Percentiles rank a stretch among this genome's conserved stretches.
phyloP scores from a whole-genome alignment of 805 yeast genomes.

The Pichia ethanolica region DNA sequence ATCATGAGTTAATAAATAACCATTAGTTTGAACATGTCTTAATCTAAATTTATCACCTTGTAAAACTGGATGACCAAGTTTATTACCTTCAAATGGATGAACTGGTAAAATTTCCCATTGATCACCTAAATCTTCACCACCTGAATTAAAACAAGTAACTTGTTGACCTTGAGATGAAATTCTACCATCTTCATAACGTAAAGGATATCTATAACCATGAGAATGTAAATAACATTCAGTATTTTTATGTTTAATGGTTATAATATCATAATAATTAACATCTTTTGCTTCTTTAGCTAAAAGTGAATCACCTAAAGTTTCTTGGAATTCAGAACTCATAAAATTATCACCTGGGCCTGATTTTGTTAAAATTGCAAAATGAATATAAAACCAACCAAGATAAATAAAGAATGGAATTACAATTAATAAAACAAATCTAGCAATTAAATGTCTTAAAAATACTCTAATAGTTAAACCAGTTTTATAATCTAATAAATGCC shows the following conservation, averaged over 20 bases:
- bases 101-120: slow-evolving; percentile 83
- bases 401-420: slow-evolving; percentile 77
- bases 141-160: slow-evolving; percentile 62
- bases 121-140: slow-evolving; percentile 59
- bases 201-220: slow-evolving; percentile 67
- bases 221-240: slow-evolving; percentile 81
- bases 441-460: slow-evolving; percentile 61
- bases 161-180: slow-evolving; percentile 92
- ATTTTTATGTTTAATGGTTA: slow-evolving; percentile 75
- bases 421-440: slow-evolving; percentile 65
- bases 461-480: slow-evolving; percentile 53
- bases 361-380: slow-evolving; percentile 68
- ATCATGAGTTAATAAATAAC: slow-evolving; percentile 81
- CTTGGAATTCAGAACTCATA: slow-evolving; percentile 95
- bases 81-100: slow-evolving; percentile 33
- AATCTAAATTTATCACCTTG: slow-evolving; percentile 74
- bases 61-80: slow-evolving; percentile 42
- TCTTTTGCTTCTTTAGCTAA: slow-evolving; percentile 62
- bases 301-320: slow-evolving; percentile 78
- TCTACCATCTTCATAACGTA: slow-evolving; percentile 94
- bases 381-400: slow-evolving; percentile 86
- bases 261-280: slow-evolving; percentile 65
- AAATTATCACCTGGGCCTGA: slow-evolving; percentile 96
- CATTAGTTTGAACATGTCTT: slow-evolving; percentile 72
- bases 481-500: slow-evolving; percentile 74